Base-by-base conservation (phyloP, 768 basidiomycete genomes). In the Fistulinella prunicolor region DNA sequence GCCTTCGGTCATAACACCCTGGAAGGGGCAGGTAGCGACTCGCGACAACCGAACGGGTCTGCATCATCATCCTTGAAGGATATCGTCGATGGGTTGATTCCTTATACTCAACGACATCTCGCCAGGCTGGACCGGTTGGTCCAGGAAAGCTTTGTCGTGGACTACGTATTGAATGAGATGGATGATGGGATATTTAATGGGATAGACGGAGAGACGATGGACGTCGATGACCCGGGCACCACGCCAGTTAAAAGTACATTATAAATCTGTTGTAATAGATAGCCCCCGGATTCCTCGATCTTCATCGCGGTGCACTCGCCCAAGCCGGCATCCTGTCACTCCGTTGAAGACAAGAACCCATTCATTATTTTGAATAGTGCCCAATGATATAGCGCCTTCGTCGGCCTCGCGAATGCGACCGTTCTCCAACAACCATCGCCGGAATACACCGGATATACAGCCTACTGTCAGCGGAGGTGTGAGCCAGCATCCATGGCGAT, bases 91-190 rank as follows among this genome's bases (percentile, higher is more conserved):
- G 86, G 83, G 4, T 71, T 97, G 46, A 81, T 97, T 42, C 94
- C 96, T 10, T 99, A 98, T 63, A 94, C 94, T 9, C 92, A 95
- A 64, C 79, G 96, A 43, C 96, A 99, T 70, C 79, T 94, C 36
- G 70, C 83, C 30, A 75, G 94, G 56, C 79, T 94, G 65, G 91
- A 94, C 49, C 80, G 83, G 61, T 70, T 96, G 46, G 80, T 96
- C 26, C 91, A 96, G 71, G 96, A 98, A 61, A 96, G 92, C 64
- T 98, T 93, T 60, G 83, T 96, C 53, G 81, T 99, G 46, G 96
- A 99, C 64, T 94, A 89, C 54, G 74, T 93, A 47, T 70, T 93
- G 24, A 80, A 79, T 14, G 89, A 93, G 73, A 93, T 93, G 90
- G 90, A 91, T 60, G 85, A 79, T 53, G 86, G 85, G 21, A 76